Evolutionary conservation across 2,329 filamentous ascomycete species (phyloP), one percentile per base, ranked within the genome.

Genomic region (Trichocomaceae sp.): DNA sequence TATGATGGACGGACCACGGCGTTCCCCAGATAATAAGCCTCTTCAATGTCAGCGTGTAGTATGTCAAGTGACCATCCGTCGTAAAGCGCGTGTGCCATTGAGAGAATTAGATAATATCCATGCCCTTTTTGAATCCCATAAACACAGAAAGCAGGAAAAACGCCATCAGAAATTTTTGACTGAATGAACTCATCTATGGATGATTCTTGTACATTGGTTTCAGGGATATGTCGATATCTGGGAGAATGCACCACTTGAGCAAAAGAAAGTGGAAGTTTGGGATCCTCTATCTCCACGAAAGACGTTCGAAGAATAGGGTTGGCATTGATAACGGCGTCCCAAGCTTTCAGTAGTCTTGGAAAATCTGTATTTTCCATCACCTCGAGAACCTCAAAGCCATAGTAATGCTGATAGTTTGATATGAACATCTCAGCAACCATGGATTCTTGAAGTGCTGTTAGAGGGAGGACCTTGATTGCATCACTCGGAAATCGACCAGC

Each of bases 31-130:
- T 73, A 47, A 59, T 95, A 95, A 1, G 85, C 83, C n/a, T 70
- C 74, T 15, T 77, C 69, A 0, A 96, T 79, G 63, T 93, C 84
- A 44, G 79, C 75, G 62, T 93, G 89, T 1, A 96, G 70, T 15
- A 95, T 72, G 3, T 77, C 76, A 12, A 96, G 78, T 2, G 90
- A 95, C 82, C 85, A 90, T 0, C 91, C 91, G 65, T 96, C 91
- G 61, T 96, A 96, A 19, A 96, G 77, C 1, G 90, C 89, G 69
- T 96, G 91, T 0, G 90, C 81, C 39, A 96, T 83, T 0, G 89
- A 91, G 1, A 96, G 67, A 4, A 82, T 56, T n/a, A 83, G 62
- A 55, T 78, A 79, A 2, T 52, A 65, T 15, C 70, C 65, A 5
- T 58, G 50, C 0, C 63, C 54, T 19, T 70, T 64, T 15, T 66